Percentiles rank a stretch among this genome's conserved stretches.
Conservation (phyloP, 345 rosid species). For the Gossypium australe region DNA sequence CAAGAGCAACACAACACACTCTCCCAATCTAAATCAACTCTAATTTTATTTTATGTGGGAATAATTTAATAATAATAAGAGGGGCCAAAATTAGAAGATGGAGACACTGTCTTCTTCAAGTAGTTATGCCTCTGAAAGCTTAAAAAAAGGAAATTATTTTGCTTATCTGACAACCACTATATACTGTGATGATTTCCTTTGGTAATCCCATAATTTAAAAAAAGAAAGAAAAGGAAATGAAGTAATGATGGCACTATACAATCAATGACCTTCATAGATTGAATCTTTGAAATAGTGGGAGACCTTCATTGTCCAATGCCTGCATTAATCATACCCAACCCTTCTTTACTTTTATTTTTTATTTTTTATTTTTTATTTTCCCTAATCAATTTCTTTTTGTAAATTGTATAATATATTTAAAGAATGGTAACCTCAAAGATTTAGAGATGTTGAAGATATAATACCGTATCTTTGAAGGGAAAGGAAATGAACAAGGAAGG, state of each 20-base stretch:
- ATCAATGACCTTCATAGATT: not conserved
- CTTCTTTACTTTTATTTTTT: not conserved
- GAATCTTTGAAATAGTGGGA: not conserved
- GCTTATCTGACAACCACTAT: constrained; percentile 14
- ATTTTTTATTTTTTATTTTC: too few relatives aligned
- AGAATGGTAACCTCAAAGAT: too few relatives aligned
- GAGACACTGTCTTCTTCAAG: not conserved
- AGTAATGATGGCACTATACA: constrained; percentile 3
- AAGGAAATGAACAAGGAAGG: not conserved
- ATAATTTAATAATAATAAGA: too few relatives aligned
- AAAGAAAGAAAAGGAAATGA: not conserved
- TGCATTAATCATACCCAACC: not conserved
- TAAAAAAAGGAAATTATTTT: not conserved
- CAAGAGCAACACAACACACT: not conserved
- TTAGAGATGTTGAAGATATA: too few relatives aligned
- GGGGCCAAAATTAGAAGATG: not conserved
- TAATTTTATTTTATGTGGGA: too few relatives aligned
- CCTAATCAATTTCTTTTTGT: too few relatives aligned
- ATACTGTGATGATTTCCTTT: constrained; percentile 9
- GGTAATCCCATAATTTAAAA: constrained; percentile 8
- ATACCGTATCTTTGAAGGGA: too few relatives aligned
- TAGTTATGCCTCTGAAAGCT: not conserved
- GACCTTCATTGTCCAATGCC: not conserved
- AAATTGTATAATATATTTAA: too few relatives aligned
- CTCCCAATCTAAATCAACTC: not conserved